Conservation (phyloP, 176 grass and related monocot genomes). For the Oryza rufipogon region DNA sequence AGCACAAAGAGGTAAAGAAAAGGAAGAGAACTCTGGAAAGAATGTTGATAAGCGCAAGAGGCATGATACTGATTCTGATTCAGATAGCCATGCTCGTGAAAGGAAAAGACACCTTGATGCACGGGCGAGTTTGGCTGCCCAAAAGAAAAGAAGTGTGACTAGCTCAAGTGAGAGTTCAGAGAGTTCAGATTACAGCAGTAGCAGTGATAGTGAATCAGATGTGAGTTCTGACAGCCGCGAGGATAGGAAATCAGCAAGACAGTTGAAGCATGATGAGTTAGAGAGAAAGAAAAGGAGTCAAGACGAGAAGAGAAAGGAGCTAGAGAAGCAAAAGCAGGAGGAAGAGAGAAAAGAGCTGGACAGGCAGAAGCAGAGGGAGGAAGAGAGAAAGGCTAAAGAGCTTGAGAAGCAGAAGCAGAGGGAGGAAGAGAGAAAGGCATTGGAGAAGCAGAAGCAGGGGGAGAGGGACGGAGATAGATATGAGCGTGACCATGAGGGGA, state of each 20-base stretch:
- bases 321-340: constrained; percentile 35
- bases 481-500: constrained; percentile 40
- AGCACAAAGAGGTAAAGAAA: constrained; percentile 27
- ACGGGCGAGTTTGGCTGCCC: constrained; percentile 26
- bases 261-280: constrained; percentile 23
- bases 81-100: constrained; percentile 24
- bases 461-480: constrained; percentile 33
- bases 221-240: constrained; percentile 50
- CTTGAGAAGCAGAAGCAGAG: constrained; percentile 28
- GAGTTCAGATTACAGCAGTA: constrained; percentile 69
- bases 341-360: constrained; percentile 40
- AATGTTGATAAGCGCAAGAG: constrained; percentile 34
- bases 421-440: constrained; percentile 14
- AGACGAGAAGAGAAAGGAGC: constrained; percentile 39
- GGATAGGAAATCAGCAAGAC: constrained; percentile 35
- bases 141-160: constrained; percentile 25
- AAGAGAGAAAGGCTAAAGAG: constrained; percentile 27
- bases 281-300: constrained; percentile 25
- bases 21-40: constrained; percentile 27
- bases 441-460: constrained; percentile 35
- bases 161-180: constrained; percentile 70
- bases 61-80: constrained; percentile 51
- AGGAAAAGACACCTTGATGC: constrained; percentile 23
- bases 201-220: constrained; percentile 54
- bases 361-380: constrained; percentile 27